A percentile compares a stretch with the other conserved stretches of the same genome.
Evolutionary conservation across 495 filamentous ascomycete genomes (phyloP).

Genomic region (Corynascus novoguineensis): DNA sequence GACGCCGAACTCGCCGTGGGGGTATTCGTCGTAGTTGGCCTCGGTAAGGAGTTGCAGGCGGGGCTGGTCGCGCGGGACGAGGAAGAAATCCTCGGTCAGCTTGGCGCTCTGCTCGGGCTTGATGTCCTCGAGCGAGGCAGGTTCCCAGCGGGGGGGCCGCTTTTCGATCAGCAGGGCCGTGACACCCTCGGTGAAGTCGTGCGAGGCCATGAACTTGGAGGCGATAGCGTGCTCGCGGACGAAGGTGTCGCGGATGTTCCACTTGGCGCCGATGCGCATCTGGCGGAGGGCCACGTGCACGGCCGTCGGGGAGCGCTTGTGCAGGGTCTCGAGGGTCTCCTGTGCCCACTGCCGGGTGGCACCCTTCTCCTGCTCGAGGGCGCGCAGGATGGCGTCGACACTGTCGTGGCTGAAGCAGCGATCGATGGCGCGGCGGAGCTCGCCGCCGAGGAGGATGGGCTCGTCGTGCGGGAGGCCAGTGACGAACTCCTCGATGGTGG

Average conservation of each 20-base stretch:
- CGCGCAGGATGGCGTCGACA: slow-evolving; percentile 62
- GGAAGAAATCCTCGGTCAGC: slow-evolving; percentile 58
- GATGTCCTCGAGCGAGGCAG: slow-evolving; percentile 60
- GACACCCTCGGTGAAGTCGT: slow-evolving; percentile 86
- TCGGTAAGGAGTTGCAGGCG: slow-evolving; percentile 46
- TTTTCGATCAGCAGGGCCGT: slow-evolving; percentile 67
- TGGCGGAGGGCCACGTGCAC: slow-evolving; percentile 76
- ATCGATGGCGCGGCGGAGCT: slow-evolving; percentile 72
- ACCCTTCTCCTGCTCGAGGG: slow-evolving; percentile 55
- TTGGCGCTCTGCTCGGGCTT: slow-evolving; percentile 29
- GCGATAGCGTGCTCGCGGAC: slow-evolving; percentile 75
- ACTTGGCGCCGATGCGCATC: slow-evolving; percentile 66
- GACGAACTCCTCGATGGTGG: slow-evolving; percentile 84
- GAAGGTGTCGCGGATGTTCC: slow-evolving; percentile 80
- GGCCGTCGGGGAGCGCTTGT: slow-evolving; percentile 71
- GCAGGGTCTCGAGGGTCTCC: slow-evolving; percentile 64
- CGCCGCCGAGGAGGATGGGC: slow-evolving; percentile 57
- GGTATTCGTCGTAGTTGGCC: slow-evolving; percentile 60
- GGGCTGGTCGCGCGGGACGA: slow-evolving; percentile 26
- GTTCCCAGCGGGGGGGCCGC: slow-evolving; percentile 62
- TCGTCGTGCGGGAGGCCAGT: slow-evolving; percentile 72
- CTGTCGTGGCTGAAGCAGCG: slow-evolving; percentile 65
- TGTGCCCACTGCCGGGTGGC: slow-evolving; percentile 62
- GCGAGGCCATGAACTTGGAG: slow-evolving; percentile 73
- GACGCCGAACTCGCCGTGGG: slow-evolving; percentile 57